phyloP scores from a whole-genome alignment of 2,329 filamentous ascomycete genomes.

The Diplodia corticola region DNA sequence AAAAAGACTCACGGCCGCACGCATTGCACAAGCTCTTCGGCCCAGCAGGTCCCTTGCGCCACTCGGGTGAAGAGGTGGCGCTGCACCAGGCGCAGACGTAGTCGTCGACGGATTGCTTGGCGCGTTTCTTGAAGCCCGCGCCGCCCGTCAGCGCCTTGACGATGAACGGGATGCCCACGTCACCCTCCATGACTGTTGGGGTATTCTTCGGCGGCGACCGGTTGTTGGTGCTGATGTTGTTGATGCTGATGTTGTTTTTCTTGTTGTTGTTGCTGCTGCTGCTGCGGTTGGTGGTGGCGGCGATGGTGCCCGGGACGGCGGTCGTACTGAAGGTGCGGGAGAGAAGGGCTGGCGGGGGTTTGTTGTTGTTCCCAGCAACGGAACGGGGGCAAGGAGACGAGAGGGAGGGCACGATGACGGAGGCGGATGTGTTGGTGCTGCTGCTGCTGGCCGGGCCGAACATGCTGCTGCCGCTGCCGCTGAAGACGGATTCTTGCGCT shows the following conservation, averaged over 20 bases:
- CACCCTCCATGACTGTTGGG: not conserved
- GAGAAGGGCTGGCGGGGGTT: not conserved
- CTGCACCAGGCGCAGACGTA: slow-evolving; percentile 18
- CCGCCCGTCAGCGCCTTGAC: not conserved
- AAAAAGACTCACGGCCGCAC: slow-evolving; percentile 16
- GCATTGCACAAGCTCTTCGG: slow-evolving; percentile 22
- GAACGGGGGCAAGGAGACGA: not conserved
- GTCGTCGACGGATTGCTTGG: slow-evolving; percentile 1
- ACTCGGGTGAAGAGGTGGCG: slow-evolving; percentile 10
- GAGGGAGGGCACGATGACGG: not conserved
- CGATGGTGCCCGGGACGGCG: not conserved
- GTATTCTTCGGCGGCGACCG: not conserved
- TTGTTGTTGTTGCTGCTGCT: not conserved
- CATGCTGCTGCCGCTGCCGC: not conserved
- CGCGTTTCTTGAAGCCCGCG: not conserved
- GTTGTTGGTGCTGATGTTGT: not conserved
- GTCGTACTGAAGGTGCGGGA: not conserved
- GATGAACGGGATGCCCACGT: slow-evolving; percentile 12
- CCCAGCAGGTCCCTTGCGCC: slow-evolving; percentile 7
- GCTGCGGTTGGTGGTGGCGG: not conserved
- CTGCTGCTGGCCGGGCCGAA: not conserved
- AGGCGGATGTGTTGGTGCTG: slow-evolving; percentile 2
- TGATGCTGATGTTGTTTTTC: not conserved
- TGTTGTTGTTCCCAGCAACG: not conserved
- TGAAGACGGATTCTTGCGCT: slow-evolving; percentile 9